These are phyloP conservation scores for Zymoseptoria ardabiliae DNA, from an alignment of 2,329 filamentous ascomycete genomes.

Conservation along the genomic window DNA sequence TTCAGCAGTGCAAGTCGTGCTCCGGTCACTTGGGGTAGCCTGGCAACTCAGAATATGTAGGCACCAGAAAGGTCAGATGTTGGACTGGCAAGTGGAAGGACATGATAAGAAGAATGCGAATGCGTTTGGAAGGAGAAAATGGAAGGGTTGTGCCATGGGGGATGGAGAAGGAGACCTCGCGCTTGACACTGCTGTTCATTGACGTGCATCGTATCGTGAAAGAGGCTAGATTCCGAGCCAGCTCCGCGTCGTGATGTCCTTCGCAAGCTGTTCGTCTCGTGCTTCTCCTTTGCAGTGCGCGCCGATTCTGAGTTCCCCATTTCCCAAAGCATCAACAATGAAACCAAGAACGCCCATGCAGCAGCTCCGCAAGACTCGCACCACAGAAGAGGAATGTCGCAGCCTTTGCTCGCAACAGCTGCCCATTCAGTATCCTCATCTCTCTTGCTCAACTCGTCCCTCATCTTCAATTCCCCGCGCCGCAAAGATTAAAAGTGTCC, in stretches of 20 bases:
- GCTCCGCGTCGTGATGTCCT: background rate
- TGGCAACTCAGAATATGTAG: too few species aligned
- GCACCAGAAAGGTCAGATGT: too few species aligned
- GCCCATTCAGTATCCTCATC: background rate
- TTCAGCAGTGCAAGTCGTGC: too few species aligned
- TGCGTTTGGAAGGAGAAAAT: background rate
- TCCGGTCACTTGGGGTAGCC: too few species aligned
- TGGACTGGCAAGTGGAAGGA: too few species aligned
- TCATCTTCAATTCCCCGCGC: slow-evolving; percentile 1
- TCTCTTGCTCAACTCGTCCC: slow-evolving; percentile 1
- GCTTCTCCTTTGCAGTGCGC: background rate
- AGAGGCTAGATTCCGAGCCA: background rate
- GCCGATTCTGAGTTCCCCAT: background rate
- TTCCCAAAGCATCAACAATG: background rate
- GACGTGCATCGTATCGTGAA: background rate
- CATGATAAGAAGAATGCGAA: background rate
- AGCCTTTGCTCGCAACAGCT: background rate
- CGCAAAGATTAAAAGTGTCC: slow-evolving; percentile 8
- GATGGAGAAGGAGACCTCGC: background rate
- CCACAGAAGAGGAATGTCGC: background rate
- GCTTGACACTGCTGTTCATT: background rate
- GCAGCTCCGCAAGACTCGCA: slow-evolving; percentile 11
- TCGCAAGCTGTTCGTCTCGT: background rate
- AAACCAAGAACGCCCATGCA: slow-evolving; percentile 4
- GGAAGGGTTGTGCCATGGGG: background rate